Evolutionary conservation across 2,329 filamentous ascomycete genomes (phyloP).

Genomic region (Cladophialophora psammophila): DNA sequence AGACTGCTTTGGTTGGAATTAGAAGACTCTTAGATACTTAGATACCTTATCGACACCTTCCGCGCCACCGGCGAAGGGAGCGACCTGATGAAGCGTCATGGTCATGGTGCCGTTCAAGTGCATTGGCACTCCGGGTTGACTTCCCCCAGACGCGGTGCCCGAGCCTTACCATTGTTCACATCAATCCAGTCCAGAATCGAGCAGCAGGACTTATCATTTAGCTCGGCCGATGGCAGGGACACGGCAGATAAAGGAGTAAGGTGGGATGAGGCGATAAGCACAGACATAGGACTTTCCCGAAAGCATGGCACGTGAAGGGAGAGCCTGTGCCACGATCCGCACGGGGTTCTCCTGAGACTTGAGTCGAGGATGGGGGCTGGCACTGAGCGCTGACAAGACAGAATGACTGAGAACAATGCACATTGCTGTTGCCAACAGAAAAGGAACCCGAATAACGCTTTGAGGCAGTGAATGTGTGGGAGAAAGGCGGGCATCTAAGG

Average conservation of each 20-base stretch:
- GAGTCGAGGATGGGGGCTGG: not conserved
- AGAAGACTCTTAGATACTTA: not conserved
- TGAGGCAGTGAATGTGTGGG: not conserved
- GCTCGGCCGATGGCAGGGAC: not conserved
- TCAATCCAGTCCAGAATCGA: not conserved
- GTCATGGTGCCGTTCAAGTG: not conserved
- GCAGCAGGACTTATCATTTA: conserved; percentile 3
- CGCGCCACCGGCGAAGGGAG: not conserved
- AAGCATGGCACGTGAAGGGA: not conserved
- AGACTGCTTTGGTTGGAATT: not conserved
- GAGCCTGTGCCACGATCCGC: not conserved
- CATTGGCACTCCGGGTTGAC: not conserved
- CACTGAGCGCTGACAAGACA: not conserved
- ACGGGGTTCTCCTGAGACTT: not conserved
- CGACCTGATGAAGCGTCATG: not conserved
- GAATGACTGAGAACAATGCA: not conserved
- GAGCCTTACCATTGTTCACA: not conserved
- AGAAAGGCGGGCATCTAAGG: not conserved
- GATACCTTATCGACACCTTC: not conserved
- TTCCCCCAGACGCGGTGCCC: not conserved
- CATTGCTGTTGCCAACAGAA: not conserved
- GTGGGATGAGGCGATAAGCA: conserved; percentile 6
- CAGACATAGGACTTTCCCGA: conserved; percentile 8
- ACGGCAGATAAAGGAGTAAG: conserved; percentile 11
- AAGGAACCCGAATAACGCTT: not conserved